Base-by-base conservation (phyloP, 495 filamentous ascomycete genomes). In the Aspergillus saccharolyticus region DNA sequence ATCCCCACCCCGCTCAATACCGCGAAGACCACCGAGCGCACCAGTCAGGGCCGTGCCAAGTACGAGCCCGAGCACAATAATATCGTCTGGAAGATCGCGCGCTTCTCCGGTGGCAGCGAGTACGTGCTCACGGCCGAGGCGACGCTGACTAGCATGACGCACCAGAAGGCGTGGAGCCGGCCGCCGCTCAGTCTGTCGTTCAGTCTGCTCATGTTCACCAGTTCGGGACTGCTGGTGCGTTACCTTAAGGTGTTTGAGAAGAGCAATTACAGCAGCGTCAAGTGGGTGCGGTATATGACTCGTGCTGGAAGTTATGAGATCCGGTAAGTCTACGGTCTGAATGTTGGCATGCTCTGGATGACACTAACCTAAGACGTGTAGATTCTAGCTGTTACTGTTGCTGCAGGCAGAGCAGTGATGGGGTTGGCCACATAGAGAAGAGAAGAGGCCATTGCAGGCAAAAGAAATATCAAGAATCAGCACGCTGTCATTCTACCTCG, bases 161-260 rank as follows among this genome's bases (percentile, higher is more conserved):
- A 96, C 64, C 95, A 99, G 75, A 97, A 97, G 71, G 88, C 92
- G 25, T 99, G 95, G 95, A 92, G 88, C 62, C 80, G 95, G 48
- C 95, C 95, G 56, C 95, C 95, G 30, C 75, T 99, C 57, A 96
- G 85, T 65, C 73, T 99, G 71, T 93, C 80, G 70, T 99, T 99
- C 66, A 90, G 85, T 55, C 71, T 99, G 63, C 77, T 99, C 63
- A 99, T 99, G 95, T 99, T 99, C 72, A 99, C 95, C 39, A 92
- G 88, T 66, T 90, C 85, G 1, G 95, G 94, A 16, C 70, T 99
- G 64, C 68, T 99, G 61, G 95, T 99, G 50, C 75, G 95, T 44
- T 99, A 99, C 73, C 75, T 99, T 57, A 99, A 99, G 77, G 95
- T 99, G 22, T 99, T 99, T 76, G 95, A 99, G 80, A 99, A 99